These are phyloP conservation scores for Metrosideros polymorpha DNA, from an alignment of 441 rosid species.

Conservation along the genomic window DNA sequence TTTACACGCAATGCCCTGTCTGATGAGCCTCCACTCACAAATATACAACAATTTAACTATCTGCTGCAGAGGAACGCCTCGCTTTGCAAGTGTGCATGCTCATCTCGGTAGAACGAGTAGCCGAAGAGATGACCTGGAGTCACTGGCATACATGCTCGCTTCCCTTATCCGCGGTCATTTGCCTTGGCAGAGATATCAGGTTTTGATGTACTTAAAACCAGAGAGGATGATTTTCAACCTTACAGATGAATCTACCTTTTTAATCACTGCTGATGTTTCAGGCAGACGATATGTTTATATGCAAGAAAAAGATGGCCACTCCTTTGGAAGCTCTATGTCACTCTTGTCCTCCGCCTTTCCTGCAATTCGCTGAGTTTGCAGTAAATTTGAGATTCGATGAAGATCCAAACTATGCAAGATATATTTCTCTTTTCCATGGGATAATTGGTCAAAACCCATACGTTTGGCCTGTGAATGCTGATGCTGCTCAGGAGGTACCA, in stretches of 20 bases:
- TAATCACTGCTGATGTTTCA: background rate
- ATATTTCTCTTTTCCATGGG: conserved; percentile 3
- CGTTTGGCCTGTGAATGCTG: conserved; percentile 2
- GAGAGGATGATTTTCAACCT: background rate
- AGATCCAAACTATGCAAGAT: conserved; percentile 7
- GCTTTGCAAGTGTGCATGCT: conserved; percentile 2
- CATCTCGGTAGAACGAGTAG: conserved; percentile 4
- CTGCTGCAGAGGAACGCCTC: conserved; percentile 6
- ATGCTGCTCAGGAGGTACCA: conserved; percentile 2
- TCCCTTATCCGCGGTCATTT: conserved; percentile 1
- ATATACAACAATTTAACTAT: background rate
- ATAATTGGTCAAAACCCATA: conserved; percentile 2
- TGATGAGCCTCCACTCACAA: background rate
- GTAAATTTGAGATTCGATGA: conserved; percentile 7
- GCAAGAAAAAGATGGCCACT: conserved; percentile 8
- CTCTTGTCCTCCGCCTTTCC: conserved; percentile 7
- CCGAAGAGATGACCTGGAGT: conserved; percentile 10
- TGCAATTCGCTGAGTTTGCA: background rate
- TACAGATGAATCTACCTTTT: background rate
- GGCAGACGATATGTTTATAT: background rate
- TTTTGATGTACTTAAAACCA: background rate
- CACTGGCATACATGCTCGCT: conserved; percentile 7
- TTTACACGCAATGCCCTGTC: background rate
- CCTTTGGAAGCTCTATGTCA: background rate
- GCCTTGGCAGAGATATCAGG: conserved; percentile 7